Conservation (phyloP, 2,329 filamentous ascomycete species). For the Aspergillus fumigatiaffinis region DNA sequence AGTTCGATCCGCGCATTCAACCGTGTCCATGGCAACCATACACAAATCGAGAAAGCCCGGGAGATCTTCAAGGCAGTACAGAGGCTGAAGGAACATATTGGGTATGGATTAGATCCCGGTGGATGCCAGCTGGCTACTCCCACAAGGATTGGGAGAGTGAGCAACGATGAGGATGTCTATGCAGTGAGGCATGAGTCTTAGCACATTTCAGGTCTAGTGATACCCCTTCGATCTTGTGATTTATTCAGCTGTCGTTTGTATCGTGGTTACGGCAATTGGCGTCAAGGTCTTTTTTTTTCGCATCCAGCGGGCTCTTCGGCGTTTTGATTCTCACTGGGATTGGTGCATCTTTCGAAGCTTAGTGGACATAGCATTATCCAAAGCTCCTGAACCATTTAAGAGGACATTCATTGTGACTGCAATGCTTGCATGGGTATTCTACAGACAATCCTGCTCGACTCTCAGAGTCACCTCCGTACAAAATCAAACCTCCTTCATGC, state of each 20-base stretch:
- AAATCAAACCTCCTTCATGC: neutral
- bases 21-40: conserved; percentile 40
- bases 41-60: conserved; percentile 44
- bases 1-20: conserved; percentile 38
- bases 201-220: neutral
- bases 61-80: conserved; percentile 45
- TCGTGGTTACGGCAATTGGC: neutral
- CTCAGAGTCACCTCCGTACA: neutral
- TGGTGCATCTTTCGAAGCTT: neutral
- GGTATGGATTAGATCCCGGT: conserved; percentile 51
- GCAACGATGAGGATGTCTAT: conserved; percentile 49
- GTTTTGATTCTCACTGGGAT: neutral
- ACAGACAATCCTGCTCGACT: too few relatives aligned
- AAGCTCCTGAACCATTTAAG: neutral
- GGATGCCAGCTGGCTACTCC: conserved; percentile 53
- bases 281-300: neutral
- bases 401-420: neutral
- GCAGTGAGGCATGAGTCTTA: conserved; percentile 19
- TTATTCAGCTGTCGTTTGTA: neutral
- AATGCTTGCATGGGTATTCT: neutral
- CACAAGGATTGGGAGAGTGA: conserved; percentile 47
- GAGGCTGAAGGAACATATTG: conserved; percentile 49
- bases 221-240: neutral
- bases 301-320: neutral
- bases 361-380: neutral